phyloP scores from a whole-genome alignment of 169 alveolate genomes.

The Eimeria falciformis region DNA sequence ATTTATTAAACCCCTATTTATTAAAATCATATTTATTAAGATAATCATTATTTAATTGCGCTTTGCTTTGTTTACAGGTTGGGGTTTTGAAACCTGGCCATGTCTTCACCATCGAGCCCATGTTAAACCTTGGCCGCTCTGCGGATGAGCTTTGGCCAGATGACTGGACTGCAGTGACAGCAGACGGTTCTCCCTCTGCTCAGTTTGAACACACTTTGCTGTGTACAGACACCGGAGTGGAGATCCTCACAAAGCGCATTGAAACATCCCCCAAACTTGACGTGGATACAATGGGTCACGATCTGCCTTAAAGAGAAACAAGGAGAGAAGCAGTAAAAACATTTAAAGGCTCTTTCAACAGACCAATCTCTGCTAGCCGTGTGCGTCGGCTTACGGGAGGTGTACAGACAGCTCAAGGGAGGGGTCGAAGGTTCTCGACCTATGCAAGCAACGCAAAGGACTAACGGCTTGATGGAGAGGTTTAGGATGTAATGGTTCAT shows the following conservation, averaged over 20 bases:
- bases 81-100: slow-evolving; percentile 96
- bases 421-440: not conserved
- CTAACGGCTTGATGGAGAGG: not conserved
- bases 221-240: slow-evolving; percentile 96
- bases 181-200: slow-evolving; percentile 95
- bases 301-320: not conserved
- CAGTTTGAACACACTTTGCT: slow-evolving; percentile 99
- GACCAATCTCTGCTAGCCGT: not conserved
- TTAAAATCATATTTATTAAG: too few species aligned
- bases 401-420: not conserved
- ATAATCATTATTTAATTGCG: too few species aligned
- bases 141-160: slow-evolving; percentile 98
- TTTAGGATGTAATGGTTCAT: not conserved
- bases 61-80: slow-evolving; percentile 38
- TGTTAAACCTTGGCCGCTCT: slow-evolving; percentile 97
- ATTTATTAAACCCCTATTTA: too few species aligned
- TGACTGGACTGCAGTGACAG: slow-evolving; percentile 98
- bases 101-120: slow-evolving; percentile 99
- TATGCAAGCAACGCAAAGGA: not conserved
- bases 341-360: not conserved
- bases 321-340: not conserved
- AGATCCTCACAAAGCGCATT: slow-evolving; percentile 94
- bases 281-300: slow-evolving; percentile 45
- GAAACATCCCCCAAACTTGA: slow-evolving; percentile 91
- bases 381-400: not conserved